Conservation (phyloP, 495 filamentous ascomycete genomes). For the Aspergillus cristatus region DNA sequence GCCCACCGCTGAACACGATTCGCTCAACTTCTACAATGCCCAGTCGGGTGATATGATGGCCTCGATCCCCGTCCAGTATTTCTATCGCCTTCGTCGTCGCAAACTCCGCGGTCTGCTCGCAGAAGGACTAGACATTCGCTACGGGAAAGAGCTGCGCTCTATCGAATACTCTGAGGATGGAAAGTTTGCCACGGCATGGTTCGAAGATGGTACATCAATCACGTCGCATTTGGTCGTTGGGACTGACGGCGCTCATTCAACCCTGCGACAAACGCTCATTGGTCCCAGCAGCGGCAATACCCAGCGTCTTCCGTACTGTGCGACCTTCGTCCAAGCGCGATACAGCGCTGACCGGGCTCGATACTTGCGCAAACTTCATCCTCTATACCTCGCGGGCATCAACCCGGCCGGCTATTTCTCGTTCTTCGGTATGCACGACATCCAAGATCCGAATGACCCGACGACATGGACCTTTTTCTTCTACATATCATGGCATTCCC, state of each 20-base stretch:
- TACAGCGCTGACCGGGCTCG: conserved; percentile 25
- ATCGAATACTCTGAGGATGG: conserved; percentile 9
- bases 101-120: conserved; percentile 29
- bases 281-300: conserved; percentile 18
- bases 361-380: conserved; percentile 22
- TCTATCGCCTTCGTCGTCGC: conserved; percentile 38
- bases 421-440: conserved; percentile 27
- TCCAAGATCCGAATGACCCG: conserved; percentile 25
- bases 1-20: conserved; percentile 24
- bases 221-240: conserved; percentile 27
- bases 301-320: conserved; percentile 19
- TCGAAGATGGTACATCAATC: conserved; percentile 11
- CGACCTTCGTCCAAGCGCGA: conserved; percentile 22
- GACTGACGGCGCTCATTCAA: conserved; percentile 38
- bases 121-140: conserved; percentile 30
- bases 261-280: conserved; percentile 28
- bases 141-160: neutral
- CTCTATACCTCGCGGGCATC: conserved; percentile 11
- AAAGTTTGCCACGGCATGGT: conserved; percentile 13
- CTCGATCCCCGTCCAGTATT: conserved; percentile 22
- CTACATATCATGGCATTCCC: conserved; percentile 23
- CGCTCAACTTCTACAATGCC: conserved; percentile 34
- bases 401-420: conserved; percentile 11
- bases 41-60: conserved; percentile 37
- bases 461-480: conserved; percentile 35